phyloP scores from a whole-genome alignment of 805 yeast genomes.

The Suhomyces canberraensis region DNA sequence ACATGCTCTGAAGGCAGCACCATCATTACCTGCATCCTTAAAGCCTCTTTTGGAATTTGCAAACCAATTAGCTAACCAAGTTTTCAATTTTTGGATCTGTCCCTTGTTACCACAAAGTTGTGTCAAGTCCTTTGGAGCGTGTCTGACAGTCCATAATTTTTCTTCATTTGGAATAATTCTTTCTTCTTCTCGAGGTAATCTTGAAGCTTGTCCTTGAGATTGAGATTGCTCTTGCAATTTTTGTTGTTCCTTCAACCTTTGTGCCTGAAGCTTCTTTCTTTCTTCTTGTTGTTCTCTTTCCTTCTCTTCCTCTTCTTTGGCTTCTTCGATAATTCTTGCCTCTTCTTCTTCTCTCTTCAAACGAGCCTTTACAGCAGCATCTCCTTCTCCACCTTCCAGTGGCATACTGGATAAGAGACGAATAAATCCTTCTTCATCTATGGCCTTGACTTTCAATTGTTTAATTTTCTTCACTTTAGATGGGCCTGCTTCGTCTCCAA shows the following conservation, averaged over 20 bases:
- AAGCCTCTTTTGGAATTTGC: slow-evolving; percentile 52
- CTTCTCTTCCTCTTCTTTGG: slow-evolving; percentile 34
- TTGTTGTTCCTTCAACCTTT: background rate
- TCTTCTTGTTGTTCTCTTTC: slow-evolving; percentile 17
- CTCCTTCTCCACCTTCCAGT: slow-evolving; percentile 86
- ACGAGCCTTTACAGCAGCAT: slow-evolving; percentile 68
- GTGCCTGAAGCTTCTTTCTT: slow-evolving; percentile 29
- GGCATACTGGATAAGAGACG: slow-evolving; percentile 78
- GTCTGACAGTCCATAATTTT: slow-evolving; percentile 87
- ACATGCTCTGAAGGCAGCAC: slow-evolving; percentile 77
- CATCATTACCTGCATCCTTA: slow-evolving; percentile 57
- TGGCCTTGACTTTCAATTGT: slow-evolving; percentile 69
- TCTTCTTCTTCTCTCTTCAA: slow-evolving; percentile 70
- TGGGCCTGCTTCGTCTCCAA: slow-evolving; percentile 97
- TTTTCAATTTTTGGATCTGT: slow-evolving; percentile 58
- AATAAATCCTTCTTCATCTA: slow-evolving; percentile 82
- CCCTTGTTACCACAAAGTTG: slow-evolving; percentile 93
- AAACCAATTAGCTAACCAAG: slow-evolving; percentile 82
- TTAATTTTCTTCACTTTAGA: slow-evolving; percentile 83
- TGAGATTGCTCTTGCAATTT: slow-evolving; percentile 6
- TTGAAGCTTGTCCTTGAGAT: background rate
- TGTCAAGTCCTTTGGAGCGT: slow-evolving; percentile 73
- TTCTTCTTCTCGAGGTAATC: slow-evolving; percentile 13
- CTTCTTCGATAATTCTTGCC: slow-evolving; percentile 44
- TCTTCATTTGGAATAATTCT: slow-evolving; percentile 49